Percentiles rank a stretch among this genome's conserved stretches.
These are phyloP conservation scores for Seiridium unicorne DNA, from an alignment of 2,329 filamentous ascomycete species.

Conservation along the genomic window DNA sequence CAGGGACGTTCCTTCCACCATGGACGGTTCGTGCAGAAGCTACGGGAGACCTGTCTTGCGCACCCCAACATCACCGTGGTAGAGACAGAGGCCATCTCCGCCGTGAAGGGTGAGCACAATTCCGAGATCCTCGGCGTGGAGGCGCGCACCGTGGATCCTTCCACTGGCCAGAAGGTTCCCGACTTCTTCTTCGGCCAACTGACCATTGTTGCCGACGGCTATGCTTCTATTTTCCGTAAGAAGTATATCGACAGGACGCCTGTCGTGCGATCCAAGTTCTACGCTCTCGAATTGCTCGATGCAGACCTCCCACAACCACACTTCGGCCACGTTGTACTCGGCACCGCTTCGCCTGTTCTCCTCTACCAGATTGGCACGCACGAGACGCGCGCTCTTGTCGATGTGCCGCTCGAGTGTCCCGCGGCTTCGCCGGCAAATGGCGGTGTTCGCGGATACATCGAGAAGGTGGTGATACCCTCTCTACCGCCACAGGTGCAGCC, in stretches of 20 bases:
- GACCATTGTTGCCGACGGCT: conserved; percentile 90
- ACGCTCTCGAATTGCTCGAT: conserved; percentile 88
- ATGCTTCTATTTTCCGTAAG: conserved; percentile 88
- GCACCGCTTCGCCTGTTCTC: conserved; percentile 72
- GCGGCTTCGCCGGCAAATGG: conserved; percentile 72
- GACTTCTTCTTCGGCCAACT: conserved; percentile 88
- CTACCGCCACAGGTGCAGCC: conserved; percentile 72
- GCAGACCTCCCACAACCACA: conserved; percentile 71
- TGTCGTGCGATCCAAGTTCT: conserved; percentile 82
- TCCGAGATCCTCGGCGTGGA: conserved; percentile 81
- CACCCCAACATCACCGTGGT: conserved; percentile 86
- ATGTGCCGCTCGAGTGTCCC: conserved; percentile 76
- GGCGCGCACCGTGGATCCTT: conserved; percentile 61
- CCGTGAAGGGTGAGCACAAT: conserved; percentile 68
- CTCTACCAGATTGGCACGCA: conserved; percentile 96
- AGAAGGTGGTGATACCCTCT: conserved; percentile 74
- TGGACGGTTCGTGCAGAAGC: conserved; percentile 82
- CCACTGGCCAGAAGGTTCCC: conserved; percentile 51
- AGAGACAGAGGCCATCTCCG: conserved; percentile 80
- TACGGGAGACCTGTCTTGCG: conserved; percentile 71
- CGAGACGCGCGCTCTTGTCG: conserved; percentile 87
- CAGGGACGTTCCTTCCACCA: conserved; percentile 89
- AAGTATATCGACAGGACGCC: conserved; percentile 67
- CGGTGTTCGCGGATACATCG: conserved; percentile 81
- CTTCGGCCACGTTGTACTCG: conserved; percentile 87